phyloP scores from a whole-genome alignment of 768 basidiomycete species.

The Pleurotus tuoliensis region DNA sequence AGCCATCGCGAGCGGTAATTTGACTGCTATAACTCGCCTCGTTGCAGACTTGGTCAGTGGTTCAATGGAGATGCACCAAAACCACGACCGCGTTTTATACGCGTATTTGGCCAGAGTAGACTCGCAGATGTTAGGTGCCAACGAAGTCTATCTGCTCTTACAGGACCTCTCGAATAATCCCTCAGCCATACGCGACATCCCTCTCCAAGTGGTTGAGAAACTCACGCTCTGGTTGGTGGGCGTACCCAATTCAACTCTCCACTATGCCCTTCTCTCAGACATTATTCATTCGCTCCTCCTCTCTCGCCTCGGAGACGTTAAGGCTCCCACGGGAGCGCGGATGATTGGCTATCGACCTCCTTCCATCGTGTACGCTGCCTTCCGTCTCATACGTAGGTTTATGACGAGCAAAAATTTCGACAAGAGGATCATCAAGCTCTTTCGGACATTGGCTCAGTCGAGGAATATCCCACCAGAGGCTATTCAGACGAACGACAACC shows the following conservation, averaged over 20 bases:
- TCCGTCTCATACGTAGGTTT: slow-evolving; percentile 39
- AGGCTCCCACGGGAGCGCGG: slow-evolving; percentile 21
- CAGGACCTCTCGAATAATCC: background rate
- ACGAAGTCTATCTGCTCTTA: background rate
- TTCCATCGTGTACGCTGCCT: slow-evolving; percentile 33
- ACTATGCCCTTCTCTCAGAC: slow-evolving; percentile 8
- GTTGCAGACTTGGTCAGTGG: background rate
- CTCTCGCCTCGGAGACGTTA: slow-evolving; percentile 18
- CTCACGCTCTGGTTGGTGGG: background rate
- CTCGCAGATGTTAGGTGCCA: background rate
- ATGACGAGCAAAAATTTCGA: slow-evolving; percentile 24
- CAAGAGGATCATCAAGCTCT: slow-evolving; percentile 38
- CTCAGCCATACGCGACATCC: background rate
- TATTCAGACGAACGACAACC: slow-evolving; percentile 31
- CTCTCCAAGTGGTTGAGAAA: background rate
- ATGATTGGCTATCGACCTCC: slow-evolving; percentile 37
- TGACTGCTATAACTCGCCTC: background rate
- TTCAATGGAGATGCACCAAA: background rate
- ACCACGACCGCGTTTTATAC: background rate
- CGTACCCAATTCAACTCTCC: background rate
- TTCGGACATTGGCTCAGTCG: slow-evolving; percentile 42
- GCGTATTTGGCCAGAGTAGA: background rate
- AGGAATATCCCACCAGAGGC: slow-evolving; percentile 45
- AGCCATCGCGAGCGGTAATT: background rate
- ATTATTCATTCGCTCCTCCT: slow-evolving; percentile 21